A percentile compares a stretch with the other conserved stretches of the same genome.
Evolutionary conservation across 1,284 basidiomycete species (phyloP).

Genomic region (Peniophora sp.): DNA sequence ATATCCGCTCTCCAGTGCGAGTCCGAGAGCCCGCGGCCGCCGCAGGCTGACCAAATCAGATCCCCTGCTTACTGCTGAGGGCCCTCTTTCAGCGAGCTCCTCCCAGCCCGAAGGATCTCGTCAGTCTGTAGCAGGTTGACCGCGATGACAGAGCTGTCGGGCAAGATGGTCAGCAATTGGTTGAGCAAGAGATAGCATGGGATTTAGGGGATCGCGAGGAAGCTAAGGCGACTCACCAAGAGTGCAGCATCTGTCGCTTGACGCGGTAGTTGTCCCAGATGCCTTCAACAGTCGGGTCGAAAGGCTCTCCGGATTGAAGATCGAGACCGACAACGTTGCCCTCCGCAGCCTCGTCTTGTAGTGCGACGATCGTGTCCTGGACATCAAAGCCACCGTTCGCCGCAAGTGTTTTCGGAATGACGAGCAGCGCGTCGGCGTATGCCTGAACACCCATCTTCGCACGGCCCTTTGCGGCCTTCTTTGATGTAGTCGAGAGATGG

Average conservation of each 20-base stretch:
- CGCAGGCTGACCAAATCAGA: too few species aligned
- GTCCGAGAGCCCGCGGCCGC: too few species aligned
- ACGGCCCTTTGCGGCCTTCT: conserved; percentile 89
- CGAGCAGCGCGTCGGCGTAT: conserved; percentile 89
- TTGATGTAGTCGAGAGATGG: conserved; percentile 74
- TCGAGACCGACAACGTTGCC: conserved; percentile 90
- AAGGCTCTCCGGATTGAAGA: conserved; percentile 90
- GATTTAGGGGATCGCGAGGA: conserved; percentile 2
- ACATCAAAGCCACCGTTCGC: conserved; percentile 97
- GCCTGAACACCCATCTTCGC: conserved; percentile 97
- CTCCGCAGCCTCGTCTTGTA: conserved; percentile 91
- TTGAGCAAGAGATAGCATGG: too few species aligned
- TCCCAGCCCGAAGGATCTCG: conserved; percentile 90
- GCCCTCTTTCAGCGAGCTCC: conserved; percentile 82
- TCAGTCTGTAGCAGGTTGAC: conserved; percentile 94
- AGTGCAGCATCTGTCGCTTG: conserved; percentile 97
- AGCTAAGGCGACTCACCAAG: conserved; percentile 53
- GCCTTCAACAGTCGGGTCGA: conserved; percentile 92
- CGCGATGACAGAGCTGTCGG: conserved; percentile 87
- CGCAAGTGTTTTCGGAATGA: conserved; percentile 96
- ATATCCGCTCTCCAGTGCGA: too few species aligned
- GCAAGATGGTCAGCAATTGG: conserved; percentile 1
- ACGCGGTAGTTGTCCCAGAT: conserved; percentile 99
- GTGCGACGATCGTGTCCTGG: conserved; percentile 86
- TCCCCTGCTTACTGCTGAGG: conserved; percentile 32